Evolutionary conservation across 345 rosid species (phyloP), one percentile per base, ranked within the genome.

Genomic region (Acer saccharum): DNA sequence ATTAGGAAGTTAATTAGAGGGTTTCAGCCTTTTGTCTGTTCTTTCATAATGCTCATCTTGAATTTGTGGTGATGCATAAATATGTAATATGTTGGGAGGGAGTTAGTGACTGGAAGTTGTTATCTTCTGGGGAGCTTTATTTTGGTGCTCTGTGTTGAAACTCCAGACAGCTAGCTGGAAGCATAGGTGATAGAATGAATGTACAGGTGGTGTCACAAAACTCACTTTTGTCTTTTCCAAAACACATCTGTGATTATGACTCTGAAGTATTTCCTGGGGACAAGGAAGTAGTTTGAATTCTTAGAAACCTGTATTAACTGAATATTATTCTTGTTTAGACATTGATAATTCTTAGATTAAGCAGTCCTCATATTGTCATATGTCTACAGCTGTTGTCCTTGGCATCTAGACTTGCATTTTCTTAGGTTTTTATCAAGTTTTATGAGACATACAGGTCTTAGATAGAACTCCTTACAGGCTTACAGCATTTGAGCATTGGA

Each of bases 141-240:
- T 88, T 87, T 83, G 88, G 71, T 87, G 90, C 90, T 84, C 92
- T 84, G 80, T 65, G 85, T 74, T 79, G 92, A 55, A 82, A 84
- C 79, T 79, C 83, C 78, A 23, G 72, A 64, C 18, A 63, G 57
- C 46, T 17, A 63, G 57, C 46, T 17, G 82, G 41, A 72, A 72
- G 77, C 70, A 39, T 72, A 77, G 85, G 52, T 23, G 76, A 65
- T 70, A 68, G 75, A 74, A 68, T 85, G 86, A 74, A 68, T 85
- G 86, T 85, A 83, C 85, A 83, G 85, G 67, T 61, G 77, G 52
- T 17, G 39, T 13, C 9, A 8, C 20, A 27, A 57, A 65, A 60
- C 62, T 65, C 50, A 13, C 71, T n/a, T 65, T 13, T 70, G 35
- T 69, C 29, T 6, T 57, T 71, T 39, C 54, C 54, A 32, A 54